phyloP scores from a whole-genome alignment of 148 eudicot species.

The Rhododendron williamsianum region DNA sequence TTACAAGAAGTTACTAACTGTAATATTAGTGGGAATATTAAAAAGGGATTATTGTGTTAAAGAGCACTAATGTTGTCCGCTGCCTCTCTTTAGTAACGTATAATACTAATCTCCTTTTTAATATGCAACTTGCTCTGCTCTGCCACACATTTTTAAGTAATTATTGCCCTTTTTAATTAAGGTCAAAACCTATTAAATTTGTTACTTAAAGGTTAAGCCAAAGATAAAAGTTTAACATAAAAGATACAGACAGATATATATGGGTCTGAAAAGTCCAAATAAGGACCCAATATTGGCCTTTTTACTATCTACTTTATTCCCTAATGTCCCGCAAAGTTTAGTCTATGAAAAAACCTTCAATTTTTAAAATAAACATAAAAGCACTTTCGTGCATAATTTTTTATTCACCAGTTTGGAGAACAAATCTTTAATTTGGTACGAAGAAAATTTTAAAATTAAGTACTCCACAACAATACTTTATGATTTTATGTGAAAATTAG shows the following conservation, averaged over 20 bases:
- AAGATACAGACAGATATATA: neutral
- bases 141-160: neutral
- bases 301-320: neutral
- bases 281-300: neutral
- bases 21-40: neutral
- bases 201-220: neutral
- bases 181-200: neutral
- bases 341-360: neutral
- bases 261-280: neutral
- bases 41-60: neutral
- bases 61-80: neutral
- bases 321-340: neutral
- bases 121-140: neutral
- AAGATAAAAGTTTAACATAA: neutral
- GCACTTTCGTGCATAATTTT: neutral
- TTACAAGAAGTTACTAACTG: neutral
- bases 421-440: neutral
- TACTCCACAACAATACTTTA: no score
- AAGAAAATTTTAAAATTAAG: neutral
- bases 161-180: neutral
- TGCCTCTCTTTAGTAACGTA: neutral
- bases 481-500: neutral
- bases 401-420: neutral
- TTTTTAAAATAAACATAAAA: neutral
- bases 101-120: no score